A percentile compares a stretch with the other conserved stretches of the same genome.
Evolutionary conservation across 1,284 basidiomycete genomes (phyloP).

Genomic region (Tetrapyrgos nigripes): DNA sequence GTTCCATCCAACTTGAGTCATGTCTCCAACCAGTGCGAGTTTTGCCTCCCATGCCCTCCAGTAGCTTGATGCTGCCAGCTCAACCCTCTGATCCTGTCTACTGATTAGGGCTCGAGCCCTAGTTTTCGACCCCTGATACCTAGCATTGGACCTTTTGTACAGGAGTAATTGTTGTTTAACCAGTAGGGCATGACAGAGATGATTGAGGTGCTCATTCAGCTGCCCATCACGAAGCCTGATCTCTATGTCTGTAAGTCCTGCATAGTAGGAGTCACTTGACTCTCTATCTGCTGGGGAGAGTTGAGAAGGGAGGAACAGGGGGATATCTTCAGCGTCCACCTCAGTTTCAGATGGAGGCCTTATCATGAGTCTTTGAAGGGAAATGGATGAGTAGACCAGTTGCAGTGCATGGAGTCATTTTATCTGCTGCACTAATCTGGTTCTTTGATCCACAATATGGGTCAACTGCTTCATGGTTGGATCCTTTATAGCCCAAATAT

Average conservation of each 20-base stretch:
- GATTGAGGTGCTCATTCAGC: slow-evolving; percentile 2
- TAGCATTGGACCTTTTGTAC: slow-evolving; percentile 10
- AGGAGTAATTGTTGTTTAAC: slow-evolving; percentile 14
- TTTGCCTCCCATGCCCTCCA: slow-evolving; percentile 12
- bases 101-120: slow-evolving; percentile 11
- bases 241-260: not conserved
- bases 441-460: not conserved
- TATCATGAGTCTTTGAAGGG: not conserved
- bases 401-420: no score
- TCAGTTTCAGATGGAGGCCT: no score
- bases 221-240: slow-evolving; percentile 7
- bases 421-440: not conserved
- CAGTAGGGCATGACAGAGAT: slow-evolving; percentile 12
- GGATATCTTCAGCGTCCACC: not conserved
- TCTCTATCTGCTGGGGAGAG: not conserved
- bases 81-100: slow-evolving; percentile 15
- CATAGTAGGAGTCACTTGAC: not conserved
- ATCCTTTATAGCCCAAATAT: not conserved
- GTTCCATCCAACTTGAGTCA: slow-evolving; percentile 2
- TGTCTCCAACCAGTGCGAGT: not conserved
- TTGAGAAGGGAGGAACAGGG: not conserved
- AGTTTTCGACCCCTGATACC: slow-evolving; percentile 12
- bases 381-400: not conserved
- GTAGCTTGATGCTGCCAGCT: slow-evolving; percentile 9
- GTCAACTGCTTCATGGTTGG: no score